phyloP scores from a whole-genome alignment of 2,329 filamentous ascomycete species.

The Cytospora schulzeri region DNA sequence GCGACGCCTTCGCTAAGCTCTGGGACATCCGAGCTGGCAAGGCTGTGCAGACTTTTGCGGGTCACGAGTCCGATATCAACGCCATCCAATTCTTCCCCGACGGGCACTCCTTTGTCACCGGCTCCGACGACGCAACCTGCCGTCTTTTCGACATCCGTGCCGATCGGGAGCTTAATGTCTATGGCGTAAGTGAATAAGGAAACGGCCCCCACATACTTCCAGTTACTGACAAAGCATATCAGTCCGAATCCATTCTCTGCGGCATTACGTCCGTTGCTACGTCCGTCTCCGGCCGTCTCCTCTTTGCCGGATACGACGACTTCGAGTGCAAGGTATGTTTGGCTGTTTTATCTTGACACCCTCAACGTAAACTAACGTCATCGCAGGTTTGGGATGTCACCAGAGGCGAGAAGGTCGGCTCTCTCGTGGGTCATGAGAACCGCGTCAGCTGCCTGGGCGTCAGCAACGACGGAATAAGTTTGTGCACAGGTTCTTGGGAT shows the following conservation, averaged over 20 bases:
- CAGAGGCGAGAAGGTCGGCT: conserved; percentile 94
- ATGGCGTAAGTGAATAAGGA: conserved; percentile 56
- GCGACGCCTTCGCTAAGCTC: conserved; percentile 96
- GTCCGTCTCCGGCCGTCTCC: conserved; percentile 89
- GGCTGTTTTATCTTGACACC: conserved; percentile 15
- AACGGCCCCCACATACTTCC: conserved; percentile 21
- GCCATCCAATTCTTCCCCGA: conserved; percentile 99
- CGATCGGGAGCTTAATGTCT: conserved; percentile 75
- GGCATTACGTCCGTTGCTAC: conserved; percentile 98
- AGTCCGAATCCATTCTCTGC: conserved; percentile 97
- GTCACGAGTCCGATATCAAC: conserved; percentile 98
- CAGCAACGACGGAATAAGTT: conserved; percentile 97
- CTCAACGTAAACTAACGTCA: conserved; percentile 4
- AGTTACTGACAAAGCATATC: conserved; percentile 33
- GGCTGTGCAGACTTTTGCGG: conserved; percentile 97
- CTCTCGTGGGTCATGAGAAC: conserved; percentile 96
- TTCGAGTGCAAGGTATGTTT: conserved; percentile 95
- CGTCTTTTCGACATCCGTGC: conserved; percentile 97
- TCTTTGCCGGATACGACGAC: conserved; percentile 98
- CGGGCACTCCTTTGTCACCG: conserved; percentile 96
- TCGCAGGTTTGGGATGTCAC: conserved; percentile 94
- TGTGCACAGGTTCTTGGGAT: conserved; percentile 99
- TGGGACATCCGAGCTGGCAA: conserved; percentile 99
- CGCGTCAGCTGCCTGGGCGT: conserved; percentile 97
- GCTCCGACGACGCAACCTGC: conserved; percentile 96